A percentile compares a stretch with the other conserved stretches of the same genome.
Conservation (phyloP, 768 basidiomycete genomes). For the Russula ochroleuca region DNA sequence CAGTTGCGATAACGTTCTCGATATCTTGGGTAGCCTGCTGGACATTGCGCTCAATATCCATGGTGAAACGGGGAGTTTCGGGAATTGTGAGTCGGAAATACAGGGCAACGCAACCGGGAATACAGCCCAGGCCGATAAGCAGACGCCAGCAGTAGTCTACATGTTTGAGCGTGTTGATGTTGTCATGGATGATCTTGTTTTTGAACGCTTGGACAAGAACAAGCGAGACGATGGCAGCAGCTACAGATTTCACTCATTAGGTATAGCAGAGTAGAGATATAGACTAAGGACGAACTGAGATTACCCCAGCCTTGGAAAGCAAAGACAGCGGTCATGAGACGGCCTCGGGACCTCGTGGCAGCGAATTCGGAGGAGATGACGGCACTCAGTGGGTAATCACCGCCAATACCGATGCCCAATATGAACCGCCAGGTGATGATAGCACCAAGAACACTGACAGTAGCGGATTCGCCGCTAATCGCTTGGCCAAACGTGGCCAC, state of each 20-base stretch:
- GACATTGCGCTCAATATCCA: slow-evolving; percentile 87
- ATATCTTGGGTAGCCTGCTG: slow-evolving; percentile 72
- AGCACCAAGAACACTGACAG: slow-evolving; percentile 67
- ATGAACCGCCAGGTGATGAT: slow-evolving; percentile 83
- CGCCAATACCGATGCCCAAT: slow-evolving; percentile 81
- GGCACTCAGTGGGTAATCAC: slow-evolving; percentile 82
- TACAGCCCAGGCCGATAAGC: slow-evolving; percentile 81
- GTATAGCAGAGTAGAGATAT: background rate
- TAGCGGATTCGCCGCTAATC: slow-evolving; percentile 60
- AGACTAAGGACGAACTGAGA: slow-evolving; percentile 46
- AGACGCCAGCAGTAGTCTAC: slow-evolving; percentile 84
- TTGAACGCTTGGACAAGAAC: slow-evolving; percentile 69
- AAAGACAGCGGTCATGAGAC: slow-evolving; percentile 88
- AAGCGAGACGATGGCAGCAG: slow-evolving; percentile 61
- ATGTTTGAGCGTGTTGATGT: slow-evolving; percentile 38
- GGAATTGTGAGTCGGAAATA: slow-evolving; percentile 94
- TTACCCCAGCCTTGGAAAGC: slow-evolving; percentile 87
- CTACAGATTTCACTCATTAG: slow-evolving; percentile 32
- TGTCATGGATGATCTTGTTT: slow-evolving; percentile 45
- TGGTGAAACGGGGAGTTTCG: slow-evolving; percentile 86
- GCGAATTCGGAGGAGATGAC: slow-evolving; percentile 91
- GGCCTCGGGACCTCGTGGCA: slow-evolving; percentile 66
- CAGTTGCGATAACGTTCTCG: slow-evolving; percentile 55
- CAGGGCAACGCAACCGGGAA: slow-evolving; percentile 76
- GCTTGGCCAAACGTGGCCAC: slow-evolving; percentile 77